A percentile compares a stretch with the other conserved stretches of the same genome.
These are phyloP conservation scores for Acacia acuminata DNA, from an alignment of 306 rosid species.

Conservation along the genomic window DNA sequence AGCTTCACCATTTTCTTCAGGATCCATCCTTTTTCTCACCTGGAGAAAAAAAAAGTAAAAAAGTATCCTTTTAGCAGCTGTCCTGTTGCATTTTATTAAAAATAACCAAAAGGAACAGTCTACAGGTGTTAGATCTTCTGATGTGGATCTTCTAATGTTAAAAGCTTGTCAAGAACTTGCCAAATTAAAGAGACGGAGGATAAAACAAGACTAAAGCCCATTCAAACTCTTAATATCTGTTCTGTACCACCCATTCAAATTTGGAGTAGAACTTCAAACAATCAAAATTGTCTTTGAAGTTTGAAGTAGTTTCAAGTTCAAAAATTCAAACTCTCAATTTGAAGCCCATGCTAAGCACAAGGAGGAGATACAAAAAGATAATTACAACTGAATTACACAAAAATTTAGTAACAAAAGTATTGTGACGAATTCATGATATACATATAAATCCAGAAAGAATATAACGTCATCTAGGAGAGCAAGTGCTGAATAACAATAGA, in stretches of 20 bases:
- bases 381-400: not conserved
- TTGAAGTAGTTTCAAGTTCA: not conserved
- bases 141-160: too few relatives aligned
- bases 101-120: too few relatives aligned
- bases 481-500: too few relatives aligned
- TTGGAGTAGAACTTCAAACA: too few relatives aligned
- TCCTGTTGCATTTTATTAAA: not conserved
- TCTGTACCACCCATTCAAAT: too few relatives aligned
- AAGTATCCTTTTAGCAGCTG: constrained; percentile 8
- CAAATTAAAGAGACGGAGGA: too few relatives aligned
- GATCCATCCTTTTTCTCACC: constrained; percentile 60
- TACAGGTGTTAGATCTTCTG: too few relatives aligned
- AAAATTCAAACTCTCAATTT: not conserved
- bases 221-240: too few relatives aligned
- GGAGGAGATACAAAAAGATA: not conserved
- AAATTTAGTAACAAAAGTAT: not conserved
- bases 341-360: not conserved
- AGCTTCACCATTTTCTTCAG: constrained; percentile 50
- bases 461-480: too few relatives aligned
- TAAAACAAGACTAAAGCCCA: too few relatives aligned
- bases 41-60: constrained; percentile 28
- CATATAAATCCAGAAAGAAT: too few relatives aligned
- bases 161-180: too few relatives aligned
- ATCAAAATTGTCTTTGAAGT: not conserved
- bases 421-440: not conserved